Percentiles rank a stretch among this genome's conserved stretches.
Evolutionary conservation across 2,329 filamentous ascomycete genomes (phyloP).

Genomic region (Teratosphaeria zuluensis): DNA sequence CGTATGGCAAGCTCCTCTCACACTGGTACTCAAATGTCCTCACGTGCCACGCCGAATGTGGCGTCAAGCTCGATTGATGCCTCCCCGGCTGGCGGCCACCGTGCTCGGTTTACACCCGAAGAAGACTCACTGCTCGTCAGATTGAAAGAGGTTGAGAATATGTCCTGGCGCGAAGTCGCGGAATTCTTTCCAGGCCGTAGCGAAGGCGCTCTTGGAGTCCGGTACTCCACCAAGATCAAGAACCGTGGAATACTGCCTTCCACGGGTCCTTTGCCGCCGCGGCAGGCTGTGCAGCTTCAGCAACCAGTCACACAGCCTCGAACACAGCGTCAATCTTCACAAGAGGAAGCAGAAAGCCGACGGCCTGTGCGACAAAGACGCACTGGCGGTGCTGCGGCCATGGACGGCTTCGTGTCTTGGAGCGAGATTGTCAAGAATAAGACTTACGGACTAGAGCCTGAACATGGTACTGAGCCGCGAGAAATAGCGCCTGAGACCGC

Average conservation of each 20-base stretch:
- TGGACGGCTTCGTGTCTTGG: constrained; percentile 18
- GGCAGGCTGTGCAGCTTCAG: background rate
- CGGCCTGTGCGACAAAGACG: background rate
- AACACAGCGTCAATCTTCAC: background rate
- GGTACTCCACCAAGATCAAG: constrained; percentile 4
- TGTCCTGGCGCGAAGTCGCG: background rate
- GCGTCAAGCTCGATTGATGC: background rate
- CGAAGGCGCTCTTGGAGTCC: background rate
- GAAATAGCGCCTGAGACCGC: constrained; percentile 1
- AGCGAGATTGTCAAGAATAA: constrained; percentile 1
- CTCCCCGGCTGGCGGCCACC: background rate
- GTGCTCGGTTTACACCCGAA: background rate
- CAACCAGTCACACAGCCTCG: background rate
- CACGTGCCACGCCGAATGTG: background rate
- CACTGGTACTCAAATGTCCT: background rate
- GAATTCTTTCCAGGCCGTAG: background rate
- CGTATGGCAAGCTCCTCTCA: background rate
- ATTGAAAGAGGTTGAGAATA: background rate
- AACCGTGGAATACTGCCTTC: background rate
- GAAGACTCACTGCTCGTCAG: background rate
- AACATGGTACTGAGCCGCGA: background rate
- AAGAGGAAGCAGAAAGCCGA: background rate
- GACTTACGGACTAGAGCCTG: background rate
- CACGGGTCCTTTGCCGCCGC: background rate
- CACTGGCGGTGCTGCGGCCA: constrained; percentile 2